Conservation (phyloP, 805 yeast genomes). For the Nakazawaea siamensis region DNA sequence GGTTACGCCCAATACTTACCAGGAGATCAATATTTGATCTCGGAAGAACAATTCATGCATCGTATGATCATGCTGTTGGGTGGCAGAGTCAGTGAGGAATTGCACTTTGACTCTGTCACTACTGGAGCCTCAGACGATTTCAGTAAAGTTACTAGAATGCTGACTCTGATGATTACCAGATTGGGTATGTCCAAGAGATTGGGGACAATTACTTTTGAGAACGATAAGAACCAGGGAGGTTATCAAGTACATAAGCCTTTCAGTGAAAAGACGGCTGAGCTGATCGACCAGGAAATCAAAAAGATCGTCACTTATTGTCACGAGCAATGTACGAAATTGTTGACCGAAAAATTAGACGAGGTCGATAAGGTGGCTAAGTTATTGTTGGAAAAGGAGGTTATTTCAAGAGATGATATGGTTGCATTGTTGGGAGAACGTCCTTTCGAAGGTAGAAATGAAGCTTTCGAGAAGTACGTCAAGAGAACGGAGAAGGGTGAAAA, state of each 20-base stretch:
- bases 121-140: slow-evolving; percentile 96
- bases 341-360: slow-evolving; percentile 62
- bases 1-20: slow-evolving; percentile 98
- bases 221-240: slow-evolving; percentile 57
- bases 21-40: slow-evolving; percentile 76
- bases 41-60: slow-evolving; percentile 72
- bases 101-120: slow-evolving; percentile 86
- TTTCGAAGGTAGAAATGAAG: slow-evolving; percentile 84
- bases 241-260: slow-evolving; percentile 57
- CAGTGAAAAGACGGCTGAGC: slow-evolving; percentile 76
- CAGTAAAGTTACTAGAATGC: slow-evolving; percentile 91
- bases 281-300: slow-evolving; percentile 78
- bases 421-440: slow-evolving; percentile 85
- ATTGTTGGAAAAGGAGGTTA: slow-evolving; percentile 76
- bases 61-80: slow-evolving; percentile 97
- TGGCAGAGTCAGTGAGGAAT: slow-evolving; percentile 93
- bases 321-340: slow-evolving; percentile 55
- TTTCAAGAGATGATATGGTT: slow-evolving; percentile 92
- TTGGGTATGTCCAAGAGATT: slow-evolving; percentile 86
- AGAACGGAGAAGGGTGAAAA: not conserved
- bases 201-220: slow-evolving; percentile 78
- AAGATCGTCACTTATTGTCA: slow-evolving; percentile 73
- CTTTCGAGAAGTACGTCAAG: slow-evolving; percentile 61
- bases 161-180: slow-evolving; percentile 84
- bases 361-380: slow-evolving; percentile 85